Base-by-base conservation (phyloP, 345 rosid species). In the Hibiscus syriacus region DNA sequence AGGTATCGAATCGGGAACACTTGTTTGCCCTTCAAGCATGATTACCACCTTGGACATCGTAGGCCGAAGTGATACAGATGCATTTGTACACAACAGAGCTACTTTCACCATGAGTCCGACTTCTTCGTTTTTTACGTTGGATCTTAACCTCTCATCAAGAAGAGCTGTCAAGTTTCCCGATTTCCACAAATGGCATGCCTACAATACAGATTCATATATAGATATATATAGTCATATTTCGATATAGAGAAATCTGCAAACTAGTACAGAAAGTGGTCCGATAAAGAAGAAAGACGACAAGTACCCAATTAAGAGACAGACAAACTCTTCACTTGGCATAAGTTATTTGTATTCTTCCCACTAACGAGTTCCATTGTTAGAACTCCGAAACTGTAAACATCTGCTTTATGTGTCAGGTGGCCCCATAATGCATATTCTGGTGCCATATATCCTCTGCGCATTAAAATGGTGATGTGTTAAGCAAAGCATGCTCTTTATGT, bases 401-500 rank as follows among this genome's bases (percentile, higher is more conserved):
- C 89, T 57, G 89, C 89, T 73, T 87, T 87, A 67, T 79, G 72
- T 11, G 77, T 75, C 57, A 86, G 70, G 73, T 83, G 71, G 65
- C 92, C 89, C 88, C 88, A 81, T 14, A 84, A 45, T 64, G 89
- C 92, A 52, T 86, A 86, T 66, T 86, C 87, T 41, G 88, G 91
- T 61, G 91, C 85, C 87, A 86, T 86, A 50, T 86, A 80, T 61
- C 83, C 83, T 61, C 83, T 80, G 77, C 73, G 72, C 2, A 60
- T 43, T 34, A 67, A 46, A 46, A 54, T 54, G 2, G 27, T 5
- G 34, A 23, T 9, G 57, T 27, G 16, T 5, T 43, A 45, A 2
- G 16, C 8, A 43, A 64, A 45, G 52, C 38, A 19, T 48, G 30
- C 19, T 23, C 10, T 66, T 49, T 5, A 46, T 23, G 27, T 11